Percentiles rank a stretch among this genome's conserved stretches.
phyloP scores from a whole-genome alignment of 441 rosid genomes.

The Populus hybrid region DNA sequence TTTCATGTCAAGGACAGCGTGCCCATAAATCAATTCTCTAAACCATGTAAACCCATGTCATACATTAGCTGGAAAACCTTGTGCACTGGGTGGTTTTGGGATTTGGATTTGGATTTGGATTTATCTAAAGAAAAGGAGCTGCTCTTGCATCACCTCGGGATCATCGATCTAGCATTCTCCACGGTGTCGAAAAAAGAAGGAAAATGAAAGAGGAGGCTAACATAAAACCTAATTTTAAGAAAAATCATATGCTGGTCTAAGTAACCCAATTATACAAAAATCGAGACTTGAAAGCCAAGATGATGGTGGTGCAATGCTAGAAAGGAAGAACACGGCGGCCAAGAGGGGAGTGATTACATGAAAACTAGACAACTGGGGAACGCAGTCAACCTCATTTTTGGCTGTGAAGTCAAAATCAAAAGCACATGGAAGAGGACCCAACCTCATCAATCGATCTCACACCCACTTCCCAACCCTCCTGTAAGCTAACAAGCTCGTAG shows the following conservation, averaged over 20 bases:
- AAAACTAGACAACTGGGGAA: neutral
- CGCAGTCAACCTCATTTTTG: neutral
- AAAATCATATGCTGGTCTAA: too few relatives aligned
- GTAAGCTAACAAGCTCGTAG: too few relatives aligned
- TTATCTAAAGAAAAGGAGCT: too few relatives aligned
- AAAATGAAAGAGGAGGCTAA: too few relatives aligned
- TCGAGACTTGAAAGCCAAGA: neutral
- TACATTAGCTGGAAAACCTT: neutral
- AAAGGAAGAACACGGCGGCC: neutral
- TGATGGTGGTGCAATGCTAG: neutral
- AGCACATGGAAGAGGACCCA: slow-evolving; percentile 29
- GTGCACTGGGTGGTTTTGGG: neutral
- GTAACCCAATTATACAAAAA: neutral
- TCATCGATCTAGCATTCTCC: too few relatives aligned
- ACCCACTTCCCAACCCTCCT: neutral
- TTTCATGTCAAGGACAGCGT: slow-evolving; percentile 12
- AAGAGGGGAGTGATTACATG: slow-evolving; percentile 7
- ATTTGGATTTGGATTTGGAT: neutral
- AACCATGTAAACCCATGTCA: neutral
- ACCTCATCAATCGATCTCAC: neutral
- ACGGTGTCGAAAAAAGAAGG: too few relatives aligned
- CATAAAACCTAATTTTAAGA: too few relatives aligned
- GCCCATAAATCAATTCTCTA: neutral
- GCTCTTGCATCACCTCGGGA: too few relatives aligned
- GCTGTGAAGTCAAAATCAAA: slow-evolving; percentile 22